phyloP scores from a whole-genome alignment of 2,329 filamentous ascomycete species.

The Huntiella savannae region DNA sequence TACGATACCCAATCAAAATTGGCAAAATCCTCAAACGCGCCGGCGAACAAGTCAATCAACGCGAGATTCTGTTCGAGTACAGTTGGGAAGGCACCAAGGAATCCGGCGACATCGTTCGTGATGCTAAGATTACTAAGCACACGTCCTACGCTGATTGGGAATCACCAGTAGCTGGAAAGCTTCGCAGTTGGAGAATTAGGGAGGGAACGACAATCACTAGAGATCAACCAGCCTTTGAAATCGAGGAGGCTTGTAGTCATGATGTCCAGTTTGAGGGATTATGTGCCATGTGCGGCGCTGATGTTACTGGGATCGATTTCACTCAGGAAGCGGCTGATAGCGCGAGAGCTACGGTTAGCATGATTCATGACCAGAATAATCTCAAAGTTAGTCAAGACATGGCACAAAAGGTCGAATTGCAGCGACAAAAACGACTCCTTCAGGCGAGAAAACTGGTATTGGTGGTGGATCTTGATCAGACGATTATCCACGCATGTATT shows the following conservation, averaged over 20 bases:
- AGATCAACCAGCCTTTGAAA: slow-evolving; percentile 45
- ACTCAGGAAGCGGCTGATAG: slow-evolving; percentile 62
- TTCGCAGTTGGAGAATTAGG: slow-evolving; percentile 57
- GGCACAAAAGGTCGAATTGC: slow-evolving; percentile 64
- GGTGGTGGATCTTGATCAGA: slow-evolving; percentile 94
- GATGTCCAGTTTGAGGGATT: slow-evolving; percentile 80
- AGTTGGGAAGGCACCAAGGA: slow-evolving; percentile 63
- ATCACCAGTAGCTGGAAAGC: slow-evolving; percentile 61
- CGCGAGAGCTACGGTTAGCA: slow-evolving; percentile 78
- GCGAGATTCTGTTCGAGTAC: slow-evolving; percentile 71
- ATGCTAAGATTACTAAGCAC: slow-evolving; percentile 44
- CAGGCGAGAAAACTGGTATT: slow-evolving; percentile 69
- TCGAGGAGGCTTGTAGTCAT: slow-evolving; percentile 83
- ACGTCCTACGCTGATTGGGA: slow-evolving; percentile 62
- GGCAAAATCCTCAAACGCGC: slow-evolving; percentile 61
- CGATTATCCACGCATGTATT: slow-evolving; percentile 94
- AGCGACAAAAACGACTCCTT: slow-evolving; percentile 67
- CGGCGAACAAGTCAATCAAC: slow-evolving; percentile 55
- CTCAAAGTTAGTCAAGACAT: slow-evolving; percentile 71
- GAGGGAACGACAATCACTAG: slow-evolving; percentile 44
- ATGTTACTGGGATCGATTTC: slow-evolving; percentile 85
- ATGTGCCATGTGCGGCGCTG: slow-evolving; percentile 81
- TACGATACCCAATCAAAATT: slow-evolving; percentile 88
- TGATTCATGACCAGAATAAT: slow-evolving; percentile 78
- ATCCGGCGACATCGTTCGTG: slow-evolving; percentile 45